phyloP scores from a whole-genome alignment of 495 filamentous ascomycete genomes.

The Penicillium goetzii region DNA sequence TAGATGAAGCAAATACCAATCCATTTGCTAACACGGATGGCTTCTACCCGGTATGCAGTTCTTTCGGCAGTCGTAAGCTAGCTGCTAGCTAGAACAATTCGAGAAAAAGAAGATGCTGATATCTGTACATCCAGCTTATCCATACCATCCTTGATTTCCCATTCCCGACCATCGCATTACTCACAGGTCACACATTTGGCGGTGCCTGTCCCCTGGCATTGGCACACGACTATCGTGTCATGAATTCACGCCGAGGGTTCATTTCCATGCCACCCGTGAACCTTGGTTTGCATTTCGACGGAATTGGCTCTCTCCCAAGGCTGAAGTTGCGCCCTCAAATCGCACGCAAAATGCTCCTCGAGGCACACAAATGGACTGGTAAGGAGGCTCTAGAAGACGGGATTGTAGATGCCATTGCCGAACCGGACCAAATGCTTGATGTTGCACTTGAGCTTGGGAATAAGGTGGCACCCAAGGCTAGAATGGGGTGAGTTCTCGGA shows the following conservation, averaged over 20 bases:
- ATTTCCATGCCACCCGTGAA: constrained; percentile 54
- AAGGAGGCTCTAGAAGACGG: constrained; percentile 52
- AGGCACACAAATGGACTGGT: constrained; percentile 56
- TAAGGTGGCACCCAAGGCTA: constrained; percentile 50
- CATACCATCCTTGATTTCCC: constrained; percentile 57
- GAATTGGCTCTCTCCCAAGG: constrained; percentile 52
- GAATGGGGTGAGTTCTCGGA: constrained; percentile 43
- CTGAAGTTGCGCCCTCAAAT: constrained; percentile 52
- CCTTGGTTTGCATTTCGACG: constrained; percentile 54
- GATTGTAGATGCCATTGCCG: constrained; percentile 52
- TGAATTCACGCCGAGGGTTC: constrained; percentile 55
- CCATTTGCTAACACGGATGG: constrained; percentile 55
- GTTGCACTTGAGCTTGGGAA: constrained; percentile 44
- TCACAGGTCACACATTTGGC: constrained; percentile 58
- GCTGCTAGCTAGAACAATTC: neutral
- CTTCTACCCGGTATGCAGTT: constrained; percentile 45
- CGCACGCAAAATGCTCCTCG: constrained; percentile 55
- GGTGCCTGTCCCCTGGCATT: constrained; percentile 52
- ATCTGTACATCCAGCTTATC: constrained; percentile 36
- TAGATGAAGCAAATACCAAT: constrained; percentile 51
- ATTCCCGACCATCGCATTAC: constrained; percentile 53
- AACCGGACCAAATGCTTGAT: constrained; percentile 51
- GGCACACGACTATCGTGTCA: constrained; percentile 55
- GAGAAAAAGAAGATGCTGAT: constrained; percentile 4
- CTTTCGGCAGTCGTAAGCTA: neutral